Evolutionary conservation across 2,329 filamentous ascomycete species (phyloP).

Genomic region (Hymenotorrendiella dingleyae): DNA sequence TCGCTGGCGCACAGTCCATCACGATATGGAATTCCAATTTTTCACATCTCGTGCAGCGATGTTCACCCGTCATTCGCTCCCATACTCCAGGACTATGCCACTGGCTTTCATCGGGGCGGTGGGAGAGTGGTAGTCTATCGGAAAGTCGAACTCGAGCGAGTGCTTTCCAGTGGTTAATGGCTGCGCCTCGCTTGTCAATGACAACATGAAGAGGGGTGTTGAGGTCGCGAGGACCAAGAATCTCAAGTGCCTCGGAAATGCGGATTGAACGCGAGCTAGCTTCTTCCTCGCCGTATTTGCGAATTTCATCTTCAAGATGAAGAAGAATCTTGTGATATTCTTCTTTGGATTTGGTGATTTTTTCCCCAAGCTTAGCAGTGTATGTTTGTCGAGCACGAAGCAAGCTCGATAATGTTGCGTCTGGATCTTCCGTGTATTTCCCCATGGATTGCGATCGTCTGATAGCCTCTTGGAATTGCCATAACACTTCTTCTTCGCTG

Average conservation of each 20-base stretch:
- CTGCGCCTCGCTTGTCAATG: slow-evolving; percentile 15
- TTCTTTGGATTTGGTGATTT: slow-evolving; percentile 2
- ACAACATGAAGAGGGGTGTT: slow-evolving; percentile 16
- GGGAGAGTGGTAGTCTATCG: slow-evolving; percentile 2
- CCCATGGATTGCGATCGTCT: slow-evolving; percentile 6
- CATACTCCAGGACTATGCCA: slow-evolving; percentile 21
- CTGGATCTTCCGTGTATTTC: slow-evolving; percentile 6
- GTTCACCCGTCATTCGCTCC: slow-evolving; percentile 17
- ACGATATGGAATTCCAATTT: slow-evolving; percentile 19
- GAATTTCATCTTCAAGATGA: slow-evolving; percentile 8
- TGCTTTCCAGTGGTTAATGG: slow-evolving; percentile 21
- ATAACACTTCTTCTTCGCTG: slow-evolving; percentile 8
- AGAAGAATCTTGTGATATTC: slow-evolving; percentile 4
- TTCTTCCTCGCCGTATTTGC: slow-evolving; percentile 17
- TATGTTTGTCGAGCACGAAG: slow-evolving; percentile 10
- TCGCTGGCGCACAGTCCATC: slow-evolving; percentile 17
- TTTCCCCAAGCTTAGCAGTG: background rate
- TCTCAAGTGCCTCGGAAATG: slow-evolving; percentile 16
- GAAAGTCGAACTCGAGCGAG: slow-evolving; percentile 12
- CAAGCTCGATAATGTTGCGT: slow-evolving; percentile 6
- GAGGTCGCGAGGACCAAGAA: slow-evolving; percentile 18
- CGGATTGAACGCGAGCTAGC: slow-evolving; percentile 1
- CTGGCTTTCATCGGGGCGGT: slow-evolving; percentile 7
- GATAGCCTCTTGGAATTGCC: slow-evolving; percentile 13
- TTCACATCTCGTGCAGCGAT: slow-evolving; percentile 20